These are phyloP conservation scores for Neurospora sublineolata DNA, from an alignment of 495 filamentous ascomycete species.

Conservation along the genomic window DNA sequence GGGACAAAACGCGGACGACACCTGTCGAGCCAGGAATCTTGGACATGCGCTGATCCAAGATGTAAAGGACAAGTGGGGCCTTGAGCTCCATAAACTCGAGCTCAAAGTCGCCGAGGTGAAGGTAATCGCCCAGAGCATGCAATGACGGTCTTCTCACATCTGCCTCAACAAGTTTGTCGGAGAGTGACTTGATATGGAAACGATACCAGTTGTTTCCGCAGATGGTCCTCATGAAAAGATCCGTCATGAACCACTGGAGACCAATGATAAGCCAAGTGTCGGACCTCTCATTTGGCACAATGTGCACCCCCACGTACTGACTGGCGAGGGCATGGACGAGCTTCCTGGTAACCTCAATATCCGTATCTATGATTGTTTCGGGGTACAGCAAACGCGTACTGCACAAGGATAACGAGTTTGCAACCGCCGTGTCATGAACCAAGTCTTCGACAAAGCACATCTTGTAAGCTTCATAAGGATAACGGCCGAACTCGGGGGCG, in stretches of 20 bases:
- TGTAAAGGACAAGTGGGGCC: constrained; percentile 82
- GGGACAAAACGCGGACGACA: constrained; percentile 70
- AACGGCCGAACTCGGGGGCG: constrained; percentile 70
- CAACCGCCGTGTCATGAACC: constrained; percentile 54
- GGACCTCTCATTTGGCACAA: constrained; percentile 64
- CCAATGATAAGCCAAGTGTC: constrained; percentile 91
- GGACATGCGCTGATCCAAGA: constrained; percentile 77
- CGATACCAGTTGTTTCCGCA: constrained; percentile 91
- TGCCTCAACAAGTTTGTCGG: constrained; percentile 68
- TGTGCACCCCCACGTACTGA: constrained; percentile 87
- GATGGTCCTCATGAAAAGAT: constrained; percentile 75
- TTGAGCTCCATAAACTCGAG: constrained; percentile 86
- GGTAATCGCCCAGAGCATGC: constrained; percentile 61
- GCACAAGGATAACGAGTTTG: constrained; percentile 77
- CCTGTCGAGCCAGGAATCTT: constrained; percentile 78
- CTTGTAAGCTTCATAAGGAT: constrained; percentile 79
- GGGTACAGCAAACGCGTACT: constrained; percentile 78
- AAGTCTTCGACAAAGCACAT: constrained; percentile 90
- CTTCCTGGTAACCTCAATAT: constrained; percentile 63
- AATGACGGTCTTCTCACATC: constrained; percentile 78
- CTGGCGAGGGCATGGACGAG: constrained; percentile 76
- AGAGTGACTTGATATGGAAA: constrained; percentile 76
- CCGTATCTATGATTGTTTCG: constrained; percentile 66
- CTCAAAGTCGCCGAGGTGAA: constrained; percentile 71
- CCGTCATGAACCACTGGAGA: constrained; percentile 85